A percentile compares a stretch with the other conserved stretches of the same genome.
Evolutionary conservation across 2,329 filamentous ascomycete genomes (phyloP).

Genomic region (Penicillium sp.): DNA sequence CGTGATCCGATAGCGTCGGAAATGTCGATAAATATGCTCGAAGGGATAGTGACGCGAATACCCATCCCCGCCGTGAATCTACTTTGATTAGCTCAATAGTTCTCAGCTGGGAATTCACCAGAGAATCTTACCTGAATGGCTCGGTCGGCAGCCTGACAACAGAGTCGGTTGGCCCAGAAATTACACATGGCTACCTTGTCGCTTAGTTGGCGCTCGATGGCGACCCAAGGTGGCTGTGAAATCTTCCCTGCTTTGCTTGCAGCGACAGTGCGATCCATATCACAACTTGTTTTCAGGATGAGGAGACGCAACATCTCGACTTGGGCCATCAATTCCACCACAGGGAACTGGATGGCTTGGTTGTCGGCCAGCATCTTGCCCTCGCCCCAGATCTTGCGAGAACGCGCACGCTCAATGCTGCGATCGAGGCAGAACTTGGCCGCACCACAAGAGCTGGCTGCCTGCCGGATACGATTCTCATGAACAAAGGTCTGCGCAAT

Average conservation of each 20-base stretch:
- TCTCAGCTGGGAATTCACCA: no score
- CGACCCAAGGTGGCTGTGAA: constrained; percentile 46
- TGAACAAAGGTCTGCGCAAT: constrained; percentile 68
- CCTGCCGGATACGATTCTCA: constrained; percentile 67
- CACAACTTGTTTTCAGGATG: constrained; percentile 62
- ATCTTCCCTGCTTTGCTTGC: constrained; percentile 31
- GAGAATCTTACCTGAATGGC: constrained; percentile 56
- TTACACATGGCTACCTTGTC: constrained; percentile 68
- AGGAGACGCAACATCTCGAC: constrained; percentile 63
- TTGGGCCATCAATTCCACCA: constrained; percentile 65
- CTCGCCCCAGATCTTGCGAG: constrained; percentile 43
- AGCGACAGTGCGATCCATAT: constrained; percentile 57
- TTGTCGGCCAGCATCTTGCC: constrained; percentile 45
- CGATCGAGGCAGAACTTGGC: constrained; percentile 62
- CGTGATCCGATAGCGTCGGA: constrained; percentile 64
- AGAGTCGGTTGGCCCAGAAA: constrained; percentile 64
- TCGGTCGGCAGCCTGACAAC: constrained; percentile 61
- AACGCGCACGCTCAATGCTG: constrained; percentile 58
- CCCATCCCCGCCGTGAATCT: constrained; percentile 60
- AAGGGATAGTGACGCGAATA: constrained; percentile 63
- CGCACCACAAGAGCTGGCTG: constrained; percentile 52
- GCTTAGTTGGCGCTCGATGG: constrained; percentile 61
- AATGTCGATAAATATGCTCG: constrained; percentile 67
- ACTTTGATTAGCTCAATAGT: neutral
- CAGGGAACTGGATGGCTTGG: constrained; percentile 65